Conservation (phyloP, 345 rosid genomes). For the Salix dunnii region DNA sequence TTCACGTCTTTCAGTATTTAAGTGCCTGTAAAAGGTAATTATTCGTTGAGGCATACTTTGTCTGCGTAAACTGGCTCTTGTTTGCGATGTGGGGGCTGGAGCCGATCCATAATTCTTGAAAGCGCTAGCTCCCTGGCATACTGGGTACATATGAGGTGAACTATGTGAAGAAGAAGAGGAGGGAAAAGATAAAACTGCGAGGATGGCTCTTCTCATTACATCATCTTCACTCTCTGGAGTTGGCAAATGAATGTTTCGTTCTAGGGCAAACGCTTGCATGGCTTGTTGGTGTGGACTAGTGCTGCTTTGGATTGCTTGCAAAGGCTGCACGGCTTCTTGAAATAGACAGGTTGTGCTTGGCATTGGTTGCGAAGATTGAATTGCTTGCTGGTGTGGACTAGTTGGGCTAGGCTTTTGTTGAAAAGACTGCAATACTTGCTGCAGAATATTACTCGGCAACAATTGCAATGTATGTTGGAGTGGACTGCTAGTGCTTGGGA, state of each 20-base stretch:
- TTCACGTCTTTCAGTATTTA: slow-evolving; percentile 39
- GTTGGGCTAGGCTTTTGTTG: not conserved
- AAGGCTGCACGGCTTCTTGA: not conserved
- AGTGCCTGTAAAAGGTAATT: slow-evolving; percentile 39
- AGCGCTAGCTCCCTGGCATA: slow-evolving; percentile 27
- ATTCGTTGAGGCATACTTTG: slow-evolving; percentile 54
- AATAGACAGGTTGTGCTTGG: not conserved
- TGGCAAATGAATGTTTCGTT: slow-evolving; percentile 29
- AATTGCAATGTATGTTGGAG: too few relatives aligned
- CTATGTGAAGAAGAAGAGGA: slow-evolving; percentile 30
- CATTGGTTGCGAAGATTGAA: slow-evolving; percentile 1
- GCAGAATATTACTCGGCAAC: too few relatives aligned
- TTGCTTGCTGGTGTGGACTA: not conserved
- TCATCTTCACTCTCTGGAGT: slow-evolving; percentile 43
- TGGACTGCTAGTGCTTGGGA: too few relatives aligned
- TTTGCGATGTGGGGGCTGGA: slow-evolving; percentile 8
- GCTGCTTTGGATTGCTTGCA: not conserved
- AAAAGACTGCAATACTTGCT: slow-evolving; percentile 7
- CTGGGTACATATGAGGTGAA: slow-evolving; percentile 10
- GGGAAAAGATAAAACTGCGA: not conserved
- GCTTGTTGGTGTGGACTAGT: slow-evolving; percentile 38
- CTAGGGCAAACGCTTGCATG: slow-evolving; percentile 26
- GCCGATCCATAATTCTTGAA: slow-evolving; percentile 40
- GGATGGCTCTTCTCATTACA: slow-evolving; percentile 12
- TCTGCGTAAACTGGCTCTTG: slow-evolving; percentile 12